Conservation (phyloP, 2,329 filamentous ascomycete species). For the Truncatella angustata region DNA sequence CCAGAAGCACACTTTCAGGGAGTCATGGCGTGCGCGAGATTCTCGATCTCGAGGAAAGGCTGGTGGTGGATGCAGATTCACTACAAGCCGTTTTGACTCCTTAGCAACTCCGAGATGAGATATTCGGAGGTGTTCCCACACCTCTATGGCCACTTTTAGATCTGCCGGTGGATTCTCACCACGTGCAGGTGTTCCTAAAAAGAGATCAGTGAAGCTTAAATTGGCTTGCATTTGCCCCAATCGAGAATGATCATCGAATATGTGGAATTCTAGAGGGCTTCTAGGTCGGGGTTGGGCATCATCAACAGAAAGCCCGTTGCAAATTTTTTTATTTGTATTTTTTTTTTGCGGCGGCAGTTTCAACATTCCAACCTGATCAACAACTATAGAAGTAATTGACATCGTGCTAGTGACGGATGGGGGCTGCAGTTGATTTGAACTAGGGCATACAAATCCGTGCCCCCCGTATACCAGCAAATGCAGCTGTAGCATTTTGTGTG, state of each 20-base stretch:
- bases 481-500: not conserved
- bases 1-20: no score
- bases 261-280: not conserved
- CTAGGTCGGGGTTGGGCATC: not conserved
- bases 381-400: no score
- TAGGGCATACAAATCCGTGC: not conserved
- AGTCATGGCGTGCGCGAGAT: no score
- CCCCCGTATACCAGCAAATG: not conserved
- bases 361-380: not conserved
- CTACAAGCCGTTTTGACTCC: no score
- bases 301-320: no score
- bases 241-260: not conserved
- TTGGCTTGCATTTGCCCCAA: not conserved
- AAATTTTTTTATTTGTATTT: no score
- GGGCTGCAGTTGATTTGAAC: no score
- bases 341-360: not conserved
- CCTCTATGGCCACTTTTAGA: not conserved
- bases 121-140: not conserved
- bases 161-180: constrained; percentile 5
- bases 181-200: not conserved
- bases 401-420: no score
- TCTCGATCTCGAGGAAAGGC: no score
- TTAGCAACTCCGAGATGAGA: no score
- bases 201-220: not conserved
- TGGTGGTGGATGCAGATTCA: no score